phyloP scores from a whole-genome alignment of 495 filamentous ascomycete species.

The Daldinia decipiens region DNA sequence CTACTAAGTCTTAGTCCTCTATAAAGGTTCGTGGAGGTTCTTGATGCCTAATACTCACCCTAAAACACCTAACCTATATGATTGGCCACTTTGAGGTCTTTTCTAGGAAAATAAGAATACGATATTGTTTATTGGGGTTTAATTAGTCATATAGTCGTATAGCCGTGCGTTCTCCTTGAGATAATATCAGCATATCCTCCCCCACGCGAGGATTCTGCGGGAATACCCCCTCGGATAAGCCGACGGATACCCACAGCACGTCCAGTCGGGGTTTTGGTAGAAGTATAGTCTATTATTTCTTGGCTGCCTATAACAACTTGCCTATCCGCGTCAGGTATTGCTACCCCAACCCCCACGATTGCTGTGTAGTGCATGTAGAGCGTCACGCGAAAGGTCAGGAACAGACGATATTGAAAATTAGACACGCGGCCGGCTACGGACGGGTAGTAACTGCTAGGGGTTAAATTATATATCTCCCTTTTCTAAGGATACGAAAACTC shows the following conservation, averaged over 20 bases:
- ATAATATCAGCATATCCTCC: not conserved
- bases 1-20: not conserved
- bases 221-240: conserved; percentile 20
- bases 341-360: conserved; percentile 37
- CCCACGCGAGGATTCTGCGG: conserved; percentile 8
- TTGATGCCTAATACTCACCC: not conserved
- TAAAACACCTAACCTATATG: not conserved
- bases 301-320: conserved; percentile 19
- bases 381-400: conserved; percentile 25
- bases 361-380: conserved; percentile 19
- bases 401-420: conserved; percentile 18
- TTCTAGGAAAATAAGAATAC: not conserved
- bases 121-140: not conserved
- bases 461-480: conserved; percentile 13
- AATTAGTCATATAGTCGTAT: not conserved
- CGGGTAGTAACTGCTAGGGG: not conserved
- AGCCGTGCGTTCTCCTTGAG: not conserved
- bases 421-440: conserved; percentile 4
- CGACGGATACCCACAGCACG: conserved; percentile 6
- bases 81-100: not conserved
- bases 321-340: conserved; percentile 17
- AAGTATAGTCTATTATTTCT: conserved; percentile 12
- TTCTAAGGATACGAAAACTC: not conserved
- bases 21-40: not conserved
- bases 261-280: conserved; percentile 14